These are phyloP conservation scores for Scedosporium dehoogii DNA, from an alignment of 2,329 filamentous ascomycete genomes.

Conservation along the genomic window DNA sequence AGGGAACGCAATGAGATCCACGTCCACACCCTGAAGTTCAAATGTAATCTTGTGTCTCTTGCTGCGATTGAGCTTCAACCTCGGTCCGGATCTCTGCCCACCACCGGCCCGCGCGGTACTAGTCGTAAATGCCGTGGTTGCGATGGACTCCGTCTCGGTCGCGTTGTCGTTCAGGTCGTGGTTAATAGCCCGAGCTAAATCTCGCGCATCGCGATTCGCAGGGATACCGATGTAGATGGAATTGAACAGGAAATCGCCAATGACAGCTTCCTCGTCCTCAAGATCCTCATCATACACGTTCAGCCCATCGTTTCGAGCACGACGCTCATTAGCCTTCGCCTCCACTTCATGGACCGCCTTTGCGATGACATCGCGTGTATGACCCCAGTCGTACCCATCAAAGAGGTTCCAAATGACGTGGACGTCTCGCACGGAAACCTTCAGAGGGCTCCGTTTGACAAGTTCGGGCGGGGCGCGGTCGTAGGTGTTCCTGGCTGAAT, in stretches of 20 bases:
- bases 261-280: constrained; percentile 72
- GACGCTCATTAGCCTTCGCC: constrained; percentile 66
- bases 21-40: constrained; percentile 74
- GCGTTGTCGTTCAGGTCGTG: constrained; percentile 74
- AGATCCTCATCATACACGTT: constrained; percentile 50
- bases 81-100: constrained; percentile 32
- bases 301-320: constrained; percentile 45
- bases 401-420: constrained; percentile 97
- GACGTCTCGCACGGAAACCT: constrained; percentile 71
- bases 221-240: constrained; percentile 96
- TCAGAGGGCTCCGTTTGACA: constrained; percentile 59
- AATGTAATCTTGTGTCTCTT: constrained; percentile 93
- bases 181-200: constrained; percentile 77
- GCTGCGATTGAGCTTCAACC: constrained; percentile 71
- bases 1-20: constrained; percentile 74
- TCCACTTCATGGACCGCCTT: constrained; percentile 87
- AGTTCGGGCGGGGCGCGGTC: constrained; percentile 53
- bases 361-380: constrained; percentile 75
- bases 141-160: constrained; percentile 84
- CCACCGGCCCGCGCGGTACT: constrained; percentile 40
- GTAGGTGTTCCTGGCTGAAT: constrained; percentile 67
- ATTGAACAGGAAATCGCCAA: constrained; percentile 95
- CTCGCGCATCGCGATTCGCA: constrained; percentile 71
- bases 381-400: constrained; percentile 94
- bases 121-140: constrained; percentile 60